phyloP scores from a whole-genome alignment of 257 asterid species.

The Hygrophila difformis region DNA sequence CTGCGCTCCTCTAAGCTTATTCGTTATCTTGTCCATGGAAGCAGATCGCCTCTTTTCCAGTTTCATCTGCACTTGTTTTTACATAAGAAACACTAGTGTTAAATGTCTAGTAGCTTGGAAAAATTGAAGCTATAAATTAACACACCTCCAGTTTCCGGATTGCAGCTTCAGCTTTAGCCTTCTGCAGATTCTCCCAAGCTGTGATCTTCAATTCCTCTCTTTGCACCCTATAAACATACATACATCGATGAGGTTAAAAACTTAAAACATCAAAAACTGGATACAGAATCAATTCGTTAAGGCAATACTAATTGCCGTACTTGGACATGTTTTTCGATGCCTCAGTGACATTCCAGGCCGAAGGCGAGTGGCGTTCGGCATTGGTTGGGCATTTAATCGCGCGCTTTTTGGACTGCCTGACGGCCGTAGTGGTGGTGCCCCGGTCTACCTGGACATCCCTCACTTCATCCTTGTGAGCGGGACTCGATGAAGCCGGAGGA shows the following conservation, averaged over 20 bases:
- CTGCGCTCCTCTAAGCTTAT: constrained; percentile 37
- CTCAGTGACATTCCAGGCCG: constrained; percentile 30
- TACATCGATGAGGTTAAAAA: neutral
- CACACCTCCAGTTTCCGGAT: constrained; percentile 54
- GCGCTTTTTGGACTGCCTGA: too few species aligned
- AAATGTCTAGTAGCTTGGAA: too few species aligned
- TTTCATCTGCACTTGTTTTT: too few species aligned
- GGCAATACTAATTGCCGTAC: constrained; percentile 8
- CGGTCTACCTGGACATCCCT: constrained; percentile 50
- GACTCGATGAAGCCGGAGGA: neutral
- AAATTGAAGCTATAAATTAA: neutral
- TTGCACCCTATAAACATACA: constrained; percentile 26
- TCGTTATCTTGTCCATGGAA: constrained; percentile 48
- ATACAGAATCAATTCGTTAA: neutral
- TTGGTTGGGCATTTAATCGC: too few species aligned
- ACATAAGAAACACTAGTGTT: too few species aligned
- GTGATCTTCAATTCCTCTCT: constrained; percentile 49
- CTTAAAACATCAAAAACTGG: neutral
- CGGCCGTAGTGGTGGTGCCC: constrained; percentile 22
- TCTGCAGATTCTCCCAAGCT: constrained; percentile 70
- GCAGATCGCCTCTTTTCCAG: constrained; percentile 49
- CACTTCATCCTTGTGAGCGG: constrained; percentile 22
- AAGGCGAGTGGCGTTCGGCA: constrained; percentile 16
- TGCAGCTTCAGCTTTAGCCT: constrained; percentile 89
- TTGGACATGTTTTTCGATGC: constrained; percentile 27